Base-by-base conservation (phyloP, 352 stramenopile genomes). In the Thraustochytrium striatum region DNA sequence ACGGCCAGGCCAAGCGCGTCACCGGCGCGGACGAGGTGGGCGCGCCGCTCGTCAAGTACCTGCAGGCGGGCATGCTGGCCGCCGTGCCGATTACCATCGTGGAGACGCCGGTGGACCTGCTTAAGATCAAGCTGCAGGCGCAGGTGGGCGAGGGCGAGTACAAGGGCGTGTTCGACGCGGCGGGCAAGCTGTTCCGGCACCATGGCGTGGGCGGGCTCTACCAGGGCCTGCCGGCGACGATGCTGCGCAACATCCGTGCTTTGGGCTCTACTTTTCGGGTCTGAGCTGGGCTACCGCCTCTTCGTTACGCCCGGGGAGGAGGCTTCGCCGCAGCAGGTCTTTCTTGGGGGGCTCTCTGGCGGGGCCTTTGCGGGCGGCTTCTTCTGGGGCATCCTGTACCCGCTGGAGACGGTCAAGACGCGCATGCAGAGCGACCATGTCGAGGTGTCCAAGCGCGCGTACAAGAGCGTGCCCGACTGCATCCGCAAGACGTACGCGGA, bases 391-490 rank as follows among this genome's bases (percentile, higher is more conserved):
- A 21, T 75, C 9, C 65, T 75, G 7, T 75, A 75, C 52, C 65
- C 65, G 16, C 52, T 75, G n/a, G 65, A 75, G 52, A 61, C 52
- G 1, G 39, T 75, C 52, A 75, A 75, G 65, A 75, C 65, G 32
- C 65, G 65, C 52, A 75, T 75, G 65, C 65, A 75, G 52, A 61
- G 65, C 65, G 65, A 75, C 65, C 65, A 75, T n/a, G 68, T 75
- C 25, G 35, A 33, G 28, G 68, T 41, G 41, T 39, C 58, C 33
- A 58, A 70, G 32, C 65, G 65, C 36, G 41, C 25, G 30, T 75
- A 75, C 65, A 62, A 28, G 11, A 75, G 41, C 52, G 25, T 61
- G 9, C 7, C 61, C 19, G 65, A 75, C 35, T 75, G 65, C 47
- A 43, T 43, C 32, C 16, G 16, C 32, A 75, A 75, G 65, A 75